phyloP scores from a whole-genome alignment of 176 grass and related monocot genomes.

The Typha latifolia region DNA sequence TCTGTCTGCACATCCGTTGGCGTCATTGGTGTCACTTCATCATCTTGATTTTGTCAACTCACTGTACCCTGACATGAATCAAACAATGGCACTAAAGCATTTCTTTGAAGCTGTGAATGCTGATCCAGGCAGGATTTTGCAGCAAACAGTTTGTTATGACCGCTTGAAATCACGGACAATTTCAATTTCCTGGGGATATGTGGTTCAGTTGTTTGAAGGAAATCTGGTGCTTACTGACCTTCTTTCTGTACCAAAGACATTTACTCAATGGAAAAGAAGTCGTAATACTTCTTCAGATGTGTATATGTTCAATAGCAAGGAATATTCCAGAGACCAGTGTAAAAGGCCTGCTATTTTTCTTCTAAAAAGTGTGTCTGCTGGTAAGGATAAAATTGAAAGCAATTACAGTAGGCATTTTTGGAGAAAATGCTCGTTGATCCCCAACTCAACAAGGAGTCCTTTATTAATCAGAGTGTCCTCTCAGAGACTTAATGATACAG shows the following conservation, averaged over 20 bases:
- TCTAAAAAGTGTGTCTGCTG: conserved; percentile 33
- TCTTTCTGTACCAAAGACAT: conserved; percentile 69
- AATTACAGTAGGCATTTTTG: conserved; percentile 47
- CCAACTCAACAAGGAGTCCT: conserved; percentile 34
- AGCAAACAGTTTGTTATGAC: conserved; percentile 91
- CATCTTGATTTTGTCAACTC: conserved; percentile 67
- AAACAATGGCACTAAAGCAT: conserved; percentile 32
- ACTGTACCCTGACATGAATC: conserved; percentile 70
- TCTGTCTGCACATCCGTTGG: conserved; percentile 62
- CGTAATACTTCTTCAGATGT: conserved; percentile 27
- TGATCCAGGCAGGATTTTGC: conserved; percentile 72
- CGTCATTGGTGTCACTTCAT: conserved; percentile 76
- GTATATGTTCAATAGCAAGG: conserved; percentile 76
- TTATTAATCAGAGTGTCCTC: conserved; percentile 41
- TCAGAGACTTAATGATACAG: conserved; percentile 22
- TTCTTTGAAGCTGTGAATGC: conserved; percentile 43
- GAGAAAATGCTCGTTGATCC: conserved; percentile 35
- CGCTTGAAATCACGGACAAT: conserved; percentile 29
- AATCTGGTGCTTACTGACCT: conserved; percentile 58
- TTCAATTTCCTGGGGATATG: conserved; percentile 83
- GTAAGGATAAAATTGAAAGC: conserved; percentile 39
- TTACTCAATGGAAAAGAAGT: conserved; percentile 57
- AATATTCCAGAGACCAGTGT: conserved; percentile 50
- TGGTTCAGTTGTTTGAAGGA: conserved; percentile 60
- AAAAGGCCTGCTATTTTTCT: conserved; percentile 59